Base-by-base conservation (phyloP, 805 yeast genomes). In the Peterozyma toletana region DNA sequence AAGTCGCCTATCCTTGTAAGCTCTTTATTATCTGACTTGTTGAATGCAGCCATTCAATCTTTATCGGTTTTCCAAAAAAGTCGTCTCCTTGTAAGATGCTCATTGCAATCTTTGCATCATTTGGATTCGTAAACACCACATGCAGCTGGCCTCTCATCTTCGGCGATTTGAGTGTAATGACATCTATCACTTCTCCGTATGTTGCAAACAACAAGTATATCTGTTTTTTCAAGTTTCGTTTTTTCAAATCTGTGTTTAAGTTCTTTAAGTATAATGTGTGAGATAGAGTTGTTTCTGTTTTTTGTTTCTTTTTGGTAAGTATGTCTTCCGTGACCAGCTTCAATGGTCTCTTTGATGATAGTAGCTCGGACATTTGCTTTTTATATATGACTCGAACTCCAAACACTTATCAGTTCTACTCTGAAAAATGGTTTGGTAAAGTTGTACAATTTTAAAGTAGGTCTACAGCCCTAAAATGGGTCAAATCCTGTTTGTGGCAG, bases 111-210 rank as follows among this genome's bases (percentile, higher is more conserved):
- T 70, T 64, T 0, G 89, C 80, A 37, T 72, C 75, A 16, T 69
- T 70, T 1, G 64, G 46, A 18, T 71, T 68, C 31, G 73, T 67
- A 50, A 80, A 68, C 1, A 75, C 63, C 2, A 83, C 58, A 64
- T 82, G 84, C 0, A 88, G 89, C 54, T 81, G 87, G 0, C 88
- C 89, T 44, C 86, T 64, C 50, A 70, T 60, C 45, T 65, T 70
- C 10, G 40, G 37, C 4, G 35, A 21, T 17, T 41, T 44, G 16
- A 37, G 17, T 6, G 43, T 67, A 67, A 33, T 59, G 10, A 85
- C 67, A 10, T 75, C 72, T 4, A 83, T 55, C 2, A 85, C 75
- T 53, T 82, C 88, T 0, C 88, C 89, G 57, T 70, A 82, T 0
- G 80, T 72, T 11, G 81, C 65, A 50, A 81, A 82, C 5, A 83